Evolutionary conservation across 805 yeast genomes (phyloP).

Genomic region (Starmerella roubikii): DNA sequence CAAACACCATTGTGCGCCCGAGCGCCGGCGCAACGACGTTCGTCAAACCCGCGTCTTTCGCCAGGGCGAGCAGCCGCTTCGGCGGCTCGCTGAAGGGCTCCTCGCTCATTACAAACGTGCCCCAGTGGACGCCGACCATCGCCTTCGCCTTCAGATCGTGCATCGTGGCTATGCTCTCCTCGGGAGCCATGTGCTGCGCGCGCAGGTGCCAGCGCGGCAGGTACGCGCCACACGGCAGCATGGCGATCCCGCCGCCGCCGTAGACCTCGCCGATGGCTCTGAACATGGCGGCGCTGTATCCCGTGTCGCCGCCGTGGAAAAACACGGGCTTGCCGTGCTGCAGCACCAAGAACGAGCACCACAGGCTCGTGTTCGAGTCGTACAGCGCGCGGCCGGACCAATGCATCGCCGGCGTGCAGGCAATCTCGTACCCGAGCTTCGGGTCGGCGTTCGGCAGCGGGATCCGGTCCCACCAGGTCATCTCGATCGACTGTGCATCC

Average conservation of each 20-base stretch:
- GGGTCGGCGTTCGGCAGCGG: conserved; percentile 29
- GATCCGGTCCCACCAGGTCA: conserved; percentile 85
- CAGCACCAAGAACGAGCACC: conserved; percentile 76
- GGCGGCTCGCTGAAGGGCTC: conserved; percentile 84
- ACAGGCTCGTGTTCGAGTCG: conserved; percentile 68
- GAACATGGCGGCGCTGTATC: conserved; percentile 67
- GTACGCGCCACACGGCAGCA: conserved; percentile 90
- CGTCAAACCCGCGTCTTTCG: conserved; percentile 29
- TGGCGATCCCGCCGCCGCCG: conserved; percentile 44
- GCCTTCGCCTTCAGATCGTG: conserved; percentile 44
- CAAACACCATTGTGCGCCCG: conserved; percentile 51
- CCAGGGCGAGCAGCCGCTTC: conserved; percentile 38
- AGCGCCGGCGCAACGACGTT: conserved; percentile 53
- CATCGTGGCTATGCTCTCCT: conserved; percentile 59
- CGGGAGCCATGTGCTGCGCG: conserved; percentile 77
- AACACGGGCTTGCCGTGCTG: conserved; percentile 56
- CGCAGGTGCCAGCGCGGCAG: conserved; percentile 90
- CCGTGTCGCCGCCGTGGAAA: conserved; percentile 93
- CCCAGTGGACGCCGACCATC: conserved; percentile 91
- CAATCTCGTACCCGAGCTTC: conserved; percentile 53
- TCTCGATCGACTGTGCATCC: conserved; percentile 49
- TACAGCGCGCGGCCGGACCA: conserved; percentile 83
- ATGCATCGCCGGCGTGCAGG: conserved; percentile 81
- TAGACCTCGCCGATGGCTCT: conserved; percentile 46
- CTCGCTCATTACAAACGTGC: conserved; percentile 79